Percentiles rank a stretch among this genome's conserved stretches.
These are phyloP conservation scores for Fraxinus excelsior DNA, from an alignment of 257 asterid genomes.

Conservation along the genomic window DNA sequence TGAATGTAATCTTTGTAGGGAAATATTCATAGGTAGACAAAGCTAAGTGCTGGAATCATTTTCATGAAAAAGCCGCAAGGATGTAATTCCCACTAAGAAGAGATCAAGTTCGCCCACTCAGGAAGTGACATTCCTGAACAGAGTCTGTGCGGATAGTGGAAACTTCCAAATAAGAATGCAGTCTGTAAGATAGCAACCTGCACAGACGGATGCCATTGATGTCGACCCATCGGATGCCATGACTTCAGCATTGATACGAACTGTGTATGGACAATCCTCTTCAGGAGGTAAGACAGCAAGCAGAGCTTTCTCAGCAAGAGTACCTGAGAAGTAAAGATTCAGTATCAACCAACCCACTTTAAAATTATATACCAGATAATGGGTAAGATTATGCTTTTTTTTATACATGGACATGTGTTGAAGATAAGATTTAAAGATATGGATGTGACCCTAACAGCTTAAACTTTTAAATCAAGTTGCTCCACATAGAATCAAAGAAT, in stretches of 20 bases:
- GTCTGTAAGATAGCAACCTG: constrained; percentile 52
- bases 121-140: constrained; percentile 10
- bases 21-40: constrained; percentile 11
- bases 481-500: background rate
- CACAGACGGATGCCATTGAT: constrained; percentile 99
- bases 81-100: constrained; percentile 8
- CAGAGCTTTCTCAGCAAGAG: constrained; percentile 96
- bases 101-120: constrained; percentile 14
- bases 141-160: constrained; percentile 9
- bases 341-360: constrained; percentile 21
- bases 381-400: constrained; percentile 5
- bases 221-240: constrained; percentile 99
- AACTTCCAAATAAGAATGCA: constrained; percentile 5
- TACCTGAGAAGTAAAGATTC: constrained; percentile 51
- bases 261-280: constrained; percentile 77
- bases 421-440: too few species aligned
- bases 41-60: background rate
- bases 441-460: background rate
- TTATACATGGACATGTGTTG: background rate
- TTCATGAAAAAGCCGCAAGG: constrained; percentile 1
- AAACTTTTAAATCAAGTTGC: too few species aligned
- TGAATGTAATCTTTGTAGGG: constrained; percentile 12
- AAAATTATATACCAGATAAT: background rate
- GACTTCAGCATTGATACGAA: constrained; percentile 93
- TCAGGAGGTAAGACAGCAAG: constrained; percentile 91